Conservation (phyloP, 306 rosid genomes). For the Vigna unguiculata region DNA sequence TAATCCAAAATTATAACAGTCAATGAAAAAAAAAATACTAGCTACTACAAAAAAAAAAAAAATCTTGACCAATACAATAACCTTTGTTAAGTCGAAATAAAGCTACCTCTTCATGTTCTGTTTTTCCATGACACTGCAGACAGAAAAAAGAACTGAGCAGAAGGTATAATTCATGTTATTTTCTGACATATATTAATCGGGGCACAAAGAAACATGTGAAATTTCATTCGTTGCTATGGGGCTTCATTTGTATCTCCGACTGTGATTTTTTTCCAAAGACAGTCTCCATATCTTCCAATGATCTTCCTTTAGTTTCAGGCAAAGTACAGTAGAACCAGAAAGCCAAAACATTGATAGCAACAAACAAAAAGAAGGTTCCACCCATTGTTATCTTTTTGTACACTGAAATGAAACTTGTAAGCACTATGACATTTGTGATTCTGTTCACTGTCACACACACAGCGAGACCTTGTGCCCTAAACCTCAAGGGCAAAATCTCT, state of each 20-base stretch:
- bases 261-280: constrained; percentile 31
- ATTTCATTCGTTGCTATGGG: not conserved
- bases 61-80: no score
- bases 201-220: not conserved
- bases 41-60: no score
- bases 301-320: constrained; percentile 77
- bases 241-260: not conserved
- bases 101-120: no score
- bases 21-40: no score
- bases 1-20: no score
- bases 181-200: not conserved
- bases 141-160: no score
- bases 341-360: constrained; percentile 54
- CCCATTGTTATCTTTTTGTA: constrained; percentile 62
- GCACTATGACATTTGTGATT: constrained; percentile 47
- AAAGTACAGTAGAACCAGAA: constrained; percentile 57
- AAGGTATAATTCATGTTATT: no score
- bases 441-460: constrained; percentile 68
- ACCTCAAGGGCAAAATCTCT: constrained; percentile 66
- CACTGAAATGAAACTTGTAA: constrained; percentile 58
- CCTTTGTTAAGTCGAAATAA: no score
- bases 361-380: constrained; percentile 63
- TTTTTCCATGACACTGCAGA: no score
- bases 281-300: constrained; percentile 71
- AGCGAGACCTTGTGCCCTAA: constrained; percentile 69